These are phyloP conservation scores for Vitis hybrid DNA, from an alignment of 177 flowering plant species.

Conservation along the genomic window DNA sequence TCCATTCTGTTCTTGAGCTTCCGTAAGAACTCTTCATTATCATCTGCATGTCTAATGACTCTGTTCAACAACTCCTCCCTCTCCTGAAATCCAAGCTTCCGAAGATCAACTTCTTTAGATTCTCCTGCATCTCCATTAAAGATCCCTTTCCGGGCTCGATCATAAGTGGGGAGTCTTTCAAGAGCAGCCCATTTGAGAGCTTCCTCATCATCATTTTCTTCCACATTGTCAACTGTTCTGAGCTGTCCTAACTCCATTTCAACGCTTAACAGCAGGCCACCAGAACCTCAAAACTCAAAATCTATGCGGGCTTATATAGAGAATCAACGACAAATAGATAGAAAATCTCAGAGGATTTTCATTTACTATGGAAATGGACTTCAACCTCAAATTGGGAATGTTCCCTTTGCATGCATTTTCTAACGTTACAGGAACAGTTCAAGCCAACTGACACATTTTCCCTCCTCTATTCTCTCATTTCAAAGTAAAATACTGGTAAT, in stretches of 20 bases:
- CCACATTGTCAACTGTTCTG: not conserved
- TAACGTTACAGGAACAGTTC: too few species aligned
- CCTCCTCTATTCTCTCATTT: too few species aligned
- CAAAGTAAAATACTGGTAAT: too few species aligned
- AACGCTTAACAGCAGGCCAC: not conserved
- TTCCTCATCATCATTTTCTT: conserved; percentile 33
- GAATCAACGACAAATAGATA: not conserved
- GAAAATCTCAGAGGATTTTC: too few species aligned
- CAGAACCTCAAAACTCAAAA: not conserved
- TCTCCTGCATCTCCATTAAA: conserved; percentile 24
- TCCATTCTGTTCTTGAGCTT: conserved; percentile 41
- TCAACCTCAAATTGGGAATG: too few species aligned
- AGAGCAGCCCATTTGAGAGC: conserved; percentile 50
- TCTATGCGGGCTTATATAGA: not conserved
- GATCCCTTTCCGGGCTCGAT: conserved; percentile 31
- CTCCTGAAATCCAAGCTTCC: conserved; percentile 31
- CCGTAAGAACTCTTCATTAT: conserved; percentile 34
- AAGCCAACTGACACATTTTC: too few species aligned
- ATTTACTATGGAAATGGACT: too few species aligned
- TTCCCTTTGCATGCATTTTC: too few species aligned
- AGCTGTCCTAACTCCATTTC: not conserved
- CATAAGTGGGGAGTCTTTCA: conserved; percentile 39
- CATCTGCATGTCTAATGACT: conserved; percentile 29
- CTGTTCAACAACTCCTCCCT: conserved; percentile 29
- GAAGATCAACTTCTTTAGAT: conserved; percentile 30